These are phyloP conservation scores for Pythium rhizo-oryzae DNA, from an alignment of 352 stramenopile genomes.

Conservation along the genomic window DNA sequence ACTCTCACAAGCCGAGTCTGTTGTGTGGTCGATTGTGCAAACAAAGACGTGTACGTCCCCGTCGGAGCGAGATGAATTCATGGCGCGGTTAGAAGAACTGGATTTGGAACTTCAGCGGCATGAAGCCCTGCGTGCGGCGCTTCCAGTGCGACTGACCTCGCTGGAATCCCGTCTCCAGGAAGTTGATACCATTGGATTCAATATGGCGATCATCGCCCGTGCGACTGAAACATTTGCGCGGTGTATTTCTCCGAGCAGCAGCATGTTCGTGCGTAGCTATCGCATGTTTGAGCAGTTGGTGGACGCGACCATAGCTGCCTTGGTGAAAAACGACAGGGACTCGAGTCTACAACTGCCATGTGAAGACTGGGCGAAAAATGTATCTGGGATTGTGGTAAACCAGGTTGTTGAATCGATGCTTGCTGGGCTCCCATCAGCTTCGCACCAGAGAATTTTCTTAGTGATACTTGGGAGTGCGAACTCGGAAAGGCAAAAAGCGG, in stretches of 20 bases:
- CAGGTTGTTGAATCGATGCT: background rate
- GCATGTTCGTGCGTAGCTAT: constrained; percentile 7
- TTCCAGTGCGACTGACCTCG: background rate
- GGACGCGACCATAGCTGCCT: background rate
- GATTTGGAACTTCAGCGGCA: background rate
- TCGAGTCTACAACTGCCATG: background rate
- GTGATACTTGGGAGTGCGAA: background rate
- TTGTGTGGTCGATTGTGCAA: constrained; percentile 3
- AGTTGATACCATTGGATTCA: background rate
- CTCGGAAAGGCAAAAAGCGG: background rate
- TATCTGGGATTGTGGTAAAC: background rate
- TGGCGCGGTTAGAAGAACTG: constrained; percentile 11
- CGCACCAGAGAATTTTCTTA: constrained; percentile 1
- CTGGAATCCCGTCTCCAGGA: background rate
- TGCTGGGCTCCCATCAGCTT: background rate
- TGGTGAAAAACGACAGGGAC: constrained; percentile 6
- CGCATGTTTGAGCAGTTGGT: constrained; percentile 21
- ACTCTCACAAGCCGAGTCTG: constrained; percentile 5
- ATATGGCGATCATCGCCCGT: background rate
- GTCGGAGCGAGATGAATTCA: constrained; percentile 15
- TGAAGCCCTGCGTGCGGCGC: background rate
- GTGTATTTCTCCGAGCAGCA: background rate
- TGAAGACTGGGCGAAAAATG: background rate
- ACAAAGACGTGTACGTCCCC: constrained; percentile 1
- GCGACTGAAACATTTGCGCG: background rate